phyloP scores from a whole-genome alignment of 2,329 filamentous ascomycete species.

The Kalaharituber pfeilii region DNA sequence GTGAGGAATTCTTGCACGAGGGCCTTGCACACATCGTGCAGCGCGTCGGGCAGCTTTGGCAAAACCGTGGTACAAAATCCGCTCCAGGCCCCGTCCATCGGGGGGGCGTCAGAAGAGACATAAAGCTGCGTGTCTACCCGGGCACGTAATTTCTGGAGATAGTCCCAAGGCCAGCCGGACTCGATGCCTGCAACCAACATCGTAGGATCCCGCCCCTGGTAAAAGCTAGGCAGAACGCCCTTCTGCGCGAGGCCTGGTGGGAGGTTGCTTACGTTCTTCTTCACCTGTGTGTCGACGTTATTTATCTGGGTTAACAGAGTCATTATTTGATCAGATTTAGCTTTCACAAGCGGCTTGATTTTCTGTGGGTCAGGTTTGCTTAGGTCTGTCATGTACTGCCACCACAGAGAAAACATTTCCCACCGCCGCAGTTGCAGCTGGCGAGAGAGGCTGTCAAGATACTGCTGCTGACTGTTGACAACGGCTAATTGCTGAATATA shows the following conservation, averaged over 20 bases:
- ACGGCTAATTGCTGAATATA: conserved; percentile 7
- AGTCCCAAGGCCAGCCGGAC: conserved; percentile 30
- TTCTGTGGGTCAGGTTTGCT: no score
- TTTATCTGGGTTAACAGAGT: no score
- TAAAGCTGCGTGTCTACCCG: conserved; percentile 18
- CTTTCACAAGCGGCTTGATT: no score
- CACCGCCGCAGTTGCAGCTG: conserved; percentile 23
- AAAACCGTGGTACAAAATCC: no score
- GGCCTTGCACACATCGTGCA: not conserved
- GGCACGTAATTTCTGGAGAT: conserved; percentile 21
- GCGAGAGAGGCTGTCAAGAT: conserved; percentile 10
- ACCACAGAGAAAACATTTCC: conserved; percentile 31
- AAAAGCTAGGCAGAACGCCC: conserved; percentile 22
- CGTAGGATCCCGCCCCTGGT: conserved; percentile 27
- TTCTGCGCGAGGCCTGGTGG: conserved; percentile 15
- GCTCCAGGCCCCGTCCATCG: not conserved
- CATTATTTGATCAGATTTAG: no score
- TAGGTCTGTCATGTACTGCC: conserved; percentile 26
- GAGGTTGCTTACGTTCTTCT: no score
- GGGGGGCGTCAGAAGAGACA: not conserved
- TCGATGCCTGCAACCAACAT: conserved; percentile 27
- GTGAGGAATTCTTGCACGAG: conserved; percentile 9
- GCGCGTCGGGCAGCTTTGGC: conserved; percentile 2
- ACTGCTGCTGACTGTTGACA: conserved; percentile 15
- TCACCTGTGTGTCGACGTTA: conserved; percentile 1